A percentile compares a stretch with the other conserved stretches of the same genome.
phyloP scores from a whole-genome alignment of 139 green algal species.

The Micractinium sp. region DNA sequence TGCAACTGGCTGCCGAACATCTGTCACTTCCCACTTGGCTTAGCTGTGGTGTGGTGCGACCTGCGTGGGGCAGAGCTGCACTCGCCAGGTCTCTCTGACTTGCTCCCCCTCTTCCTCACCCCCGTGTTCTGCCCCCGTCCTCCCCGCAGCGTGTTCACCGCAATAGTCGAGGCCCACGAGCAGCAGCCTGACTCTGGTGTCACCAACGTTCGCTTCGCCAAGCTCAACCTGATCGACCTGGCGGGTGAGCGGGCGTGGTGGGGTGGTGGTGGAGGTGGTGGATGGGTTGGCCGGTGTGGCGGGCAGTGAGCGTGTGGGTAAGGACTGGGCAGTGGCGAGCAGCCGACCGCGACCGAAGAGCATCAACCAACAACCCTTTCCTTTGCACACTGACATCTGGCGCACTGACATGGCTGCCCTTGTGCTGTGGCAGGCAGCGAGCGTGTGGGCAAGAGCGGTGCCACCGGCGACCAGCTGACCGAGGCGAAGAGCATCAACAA shows the following conservation, averaged over 20 bases:
- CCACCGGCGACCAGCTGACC: constrained; percentile 86
- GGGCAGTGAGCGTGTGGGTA: not conserved
- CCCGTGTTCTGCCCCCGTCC: not conserved
- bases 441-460: constrained; percentile 73
- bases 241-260: constrained; percentile 61
- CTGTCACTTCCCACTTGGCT: too few relatives aligned
- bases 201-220: constrained; percentile 63
- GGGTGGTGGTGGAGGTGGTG: too few relatives aligned
- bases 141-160: constrained; percentile 77
- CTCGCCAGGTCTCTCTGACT: not conserved
- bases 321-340: too few relatives aligned
- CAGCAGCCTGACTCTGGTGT: constrained; percentile 37
- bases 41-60: not conserved
- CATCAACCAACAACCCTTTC: not conserved
- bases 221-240: constrained; percentile 97
- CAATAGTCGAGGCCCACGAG: constrained; percentile 63
- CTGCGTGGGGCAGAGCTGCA: not conserved
- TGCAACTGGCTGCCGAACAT: not conserved
- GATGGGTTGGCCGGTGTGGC: not conserved
- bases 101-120: not conserved
- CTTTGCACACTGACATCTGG: not conserved
- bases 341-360: too few relatives aligned
- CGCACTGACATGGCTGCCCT: not conserved
- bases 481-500: constrained; percentile 97
- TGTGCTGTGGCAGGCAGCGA: constrained; percentile 65